Base-by-base conservation (phyloP, 169 alveolate genomes). In the Plasmodium vinckei region DNA sequence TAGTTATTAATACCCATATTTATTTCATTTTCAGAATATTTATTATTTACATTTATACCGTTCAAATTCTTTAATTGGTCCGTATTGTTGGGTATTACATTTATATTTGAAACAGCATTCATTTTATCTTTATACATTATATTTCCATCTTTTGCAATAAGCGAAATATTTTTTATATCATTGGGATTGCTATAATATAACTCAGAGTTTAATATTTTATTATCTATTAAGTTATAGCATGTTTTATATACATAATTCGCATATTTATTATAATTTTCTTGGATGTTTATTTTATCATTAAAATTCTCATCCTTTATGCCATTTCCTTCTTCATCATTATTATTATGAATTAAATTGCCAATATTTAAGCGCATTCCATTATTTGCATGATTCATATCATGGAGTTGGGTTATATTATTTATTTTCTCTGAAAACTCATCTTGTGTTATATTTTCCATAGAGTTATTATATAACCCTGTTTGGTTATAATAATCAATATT, bases 201-300 rank as follows among this genome's bases (percentile, higher is more conserved):
- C 12, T 63, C 71, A 7, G n/a, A 3, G 39, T 49, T 73, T 63
- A 56, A 56, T 44, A 51, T 5, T 25, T 75, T 75, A 54, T 27
- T 75, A 47, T 75, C 88, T 23, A 75, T 61, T 33, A 51, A 25
- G 15, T 46, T 75, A 23, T 54, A 47, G 25, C 64, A 71, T 13
- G 10, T 10, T 13, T 27, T 33, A 12, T 33, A 23, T n/a, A 33
- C 9, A 54, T 71, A 17, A 53, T 33, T 42, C 1, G 17, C 42
- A 39, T 53, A 71, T 25, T 53, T 71, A 54, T 54, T 53, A 25
- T 71, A 68, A 27, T 56, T 77, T 6, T 57, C 27, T 12, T 51
- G 21, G 15, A 46, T 47, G 42, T 33, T 25, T 13, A 9, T 33
- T 33, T 33, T 33, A 33, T 33, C 42, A 33, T 33, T 53, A 46